Percentiles rank a stretch among this genome's conserved stretches.
These are phyloP conservation scores for Sporothrix variecibatus DNA, from an alignment of 2,329 filamentous ascomycete genomes.

Conservation along the genomic window DNA sequence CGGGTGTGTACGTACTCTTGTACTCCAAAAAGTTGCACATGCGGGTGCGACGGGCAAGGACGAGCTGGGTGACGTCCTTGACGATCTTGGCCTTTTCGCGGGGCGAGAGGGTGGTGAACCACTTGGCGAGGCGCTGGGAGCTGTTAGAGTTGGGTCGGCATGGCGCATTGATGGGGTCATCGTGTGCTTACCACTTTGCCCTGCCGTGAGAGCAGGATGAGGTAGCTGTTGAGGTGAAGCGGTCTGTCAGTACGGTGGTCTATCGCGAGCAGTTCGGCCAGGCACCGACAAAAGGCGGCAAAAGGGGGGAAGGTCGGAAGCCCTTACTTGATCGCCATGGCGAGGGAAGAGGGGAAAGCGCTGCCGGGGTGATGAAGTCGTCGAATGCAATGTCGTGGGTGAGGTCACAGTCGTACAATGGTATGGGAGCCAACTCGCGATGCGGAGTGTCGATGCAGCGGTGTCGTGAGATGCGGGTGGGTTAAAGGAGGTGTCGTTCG, in stretches of 20 bases:
- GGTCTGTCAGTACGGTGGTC: constrained; percentile 1
- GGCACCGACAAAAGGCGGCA: neutral
- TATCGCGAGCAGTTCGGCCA: neutral
- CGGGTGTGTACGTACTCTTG: constrained; percentile 66
- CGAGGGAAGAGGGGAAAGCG: neutral
- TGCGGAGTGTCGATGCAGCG: neutral
- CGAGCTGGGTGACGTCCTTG: constrained; percentile 98
- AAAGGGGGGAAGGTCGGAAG: neutral
- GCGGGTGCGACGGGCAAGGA: constrained; percentile 89
- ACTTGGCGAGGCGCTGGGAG: constrained; percentile 89
- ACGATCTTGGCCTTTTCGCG: constrained; percentile 99
- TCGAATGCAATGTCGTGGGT: neutral
- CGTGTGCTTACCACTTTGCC: constrained; percentile 85
- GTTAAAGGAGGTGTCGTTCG: constrained; percentile 25
- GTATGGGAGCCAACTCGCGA: neutral
- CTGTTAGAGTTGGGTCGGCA: neutral
- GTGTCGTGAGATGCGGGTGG: constrained; percentile 1
- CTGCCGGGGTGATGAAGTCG: neutral
- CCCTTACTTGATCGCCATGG: constrained; percentile 55
- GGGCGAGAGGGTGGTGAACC: constrained; percentile 97
- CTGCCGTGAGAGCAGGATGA: constrained; percentile 96
- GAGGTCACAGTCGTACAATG: neutral
- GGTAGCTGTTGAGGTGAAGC: constrained; percentile 66
- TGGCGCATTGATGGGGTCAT: neutral
- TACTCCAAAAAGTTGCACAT: constrained; percentile 99